Evolutionary conservation across 345 rosid species (phyloP).

Genomic region (Aquilaria sinensis): DNA sequence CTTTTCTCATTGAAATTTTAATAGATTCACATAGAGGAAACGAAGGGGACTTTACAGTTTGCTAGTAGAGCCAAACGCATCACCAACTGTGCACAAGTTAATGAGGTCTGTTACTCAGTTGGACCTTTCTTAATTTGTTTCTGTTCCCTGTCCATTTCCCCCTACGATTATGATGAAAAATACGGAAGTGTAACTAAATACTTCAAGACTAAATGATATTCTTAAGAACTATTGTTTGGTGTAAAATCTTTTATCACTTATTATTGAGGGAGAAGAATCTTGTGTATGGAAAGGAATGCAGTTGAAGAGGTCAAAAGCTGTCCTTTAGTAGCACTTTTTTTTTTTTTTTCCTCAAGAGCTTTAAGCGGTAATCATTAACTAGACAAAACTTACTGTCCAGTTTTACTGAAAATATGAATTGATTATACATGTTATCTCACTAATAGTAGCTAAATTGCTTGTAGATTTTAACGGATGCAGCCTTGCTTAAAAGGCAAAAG

Average conservation of each 20-base stretch:
- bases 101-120: constrained; percentile 48
- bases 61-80: constrained; percentile 97
- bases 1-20: constrained; percentile 3
- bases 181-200: no score
- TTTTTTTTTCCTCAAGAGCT: not conserved
- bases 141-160: no score
- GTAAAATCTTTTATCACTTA: no score
- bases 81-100: constrained; percentile 95
- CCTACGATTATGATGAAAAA: not conserved
- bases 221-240: no score
- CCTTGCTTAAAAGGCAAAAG: constrained; percentile 85
- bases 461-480: constrained; percentile 93
- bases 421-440: not conserved
- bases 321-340: not conserved
- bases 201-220: no score
- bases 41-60: constrained; percentile 89
- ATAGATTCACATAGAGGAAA: constrained; percentile 91
- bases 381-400: no score
- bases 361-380: no score
- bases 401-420: not conserved
- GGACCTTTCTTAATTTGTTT: no score
- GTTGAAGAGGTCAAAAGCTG: not conserved
- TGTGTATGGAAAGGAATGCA: no score
- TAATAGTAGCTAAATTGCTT: constrained; percentile 22
- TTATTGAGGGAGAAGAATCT: no score